Evolutionary conservation across 1,284 basidiomycete genomes (phyloP).

Genomic region (Cronartium quercuum): DNA sequence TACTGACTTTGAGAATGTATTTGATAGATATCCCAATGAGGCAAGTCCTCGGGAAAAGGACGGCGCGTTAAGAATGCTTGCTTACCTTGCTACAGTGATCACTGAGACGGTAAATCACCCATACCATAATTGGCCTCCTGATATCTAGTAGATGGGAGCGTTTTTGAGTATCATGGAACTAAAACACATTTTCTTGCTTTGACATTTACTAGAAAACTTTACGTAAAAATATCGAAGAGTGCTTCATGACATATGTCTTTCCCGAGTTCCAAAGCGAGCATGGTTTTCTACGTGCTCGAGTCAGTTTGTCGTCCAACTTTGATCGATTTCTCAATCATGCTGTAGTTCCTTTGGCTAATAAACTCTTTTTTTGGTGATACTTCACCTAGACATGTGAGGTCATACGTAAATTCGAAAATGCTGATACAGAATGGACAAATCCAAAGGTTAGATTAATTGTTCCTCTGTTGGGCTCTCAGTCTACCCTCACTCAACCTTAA

Average conservation of each 20-base stretch:
- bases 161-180: background rate
- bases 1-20: too few relatives aligned
- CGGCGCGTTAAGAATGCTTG: slow-evolving; percentile 73
- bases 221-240: slow-evolving; percentile 66
- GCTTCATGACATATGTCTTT: slow-evolving; percentile 65
- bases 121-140: background rate
- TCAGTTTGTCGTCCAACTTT: slow-evolving; percentile 50
- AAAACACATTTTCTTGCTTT: slow-evolving; percentile 54
- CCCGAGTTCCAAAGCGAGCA: slow-evolving; percentile 62
- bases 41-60: slow-evolving; percentile 60
- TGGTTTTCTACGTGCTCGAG: slow-evolving; percentile 68
- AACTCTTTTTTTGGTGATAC: background rate
- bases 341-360: background rate
- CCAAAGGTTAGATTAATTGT: slow-evolving; percentile 56
- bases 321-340: slow-evolving; percentile 22
- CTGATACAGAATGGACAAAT: slow-evolving; percentile 61
- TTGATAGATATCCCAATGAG: slow-evolving; percentile 43
- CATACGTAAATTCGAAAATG: slow-evolving; percentile 64
- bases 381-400: slow-evolving; percentile 66
- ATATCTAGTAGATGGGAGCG: background rate
- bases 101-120: slow-evolving; percentile 42
- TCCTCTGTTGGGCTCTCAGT: slow-evolving; percentile 50
- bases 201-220: slow-evolving; percentile 74
- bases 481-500: slow-evolving; percentile 36
- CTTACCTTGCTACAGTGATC: slow-evolving; percentile 55